These are phyloP conservation scores for Leptodontidium sp. DNA, from an alignment of 2,329 filamentous ascomycete species.

Conservation along the genomic window DNA sequence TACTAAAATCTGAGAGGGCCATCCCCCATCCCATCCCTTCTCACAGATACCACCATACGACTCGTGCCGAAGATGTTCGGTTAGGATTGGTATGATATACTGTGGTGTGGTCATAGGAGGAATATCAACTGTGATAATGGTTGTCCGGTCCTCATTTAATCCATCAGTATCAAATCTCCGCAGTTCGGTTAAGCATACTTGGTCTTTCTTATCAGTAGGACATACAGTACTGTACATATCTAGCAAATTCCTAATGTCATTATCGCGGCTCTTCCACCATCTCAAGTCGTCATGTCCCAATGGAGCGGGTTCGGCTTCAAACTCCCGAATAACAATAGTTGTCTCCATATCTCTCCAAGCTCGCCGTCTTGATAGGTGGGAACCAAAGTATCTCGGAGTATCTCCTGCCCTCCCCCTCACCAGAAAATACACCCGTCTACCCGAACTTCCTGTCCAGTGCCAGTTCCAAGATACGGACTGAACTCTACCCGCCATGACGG, in stretches of 20 bases:
- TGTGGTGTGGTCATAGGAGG: no score
- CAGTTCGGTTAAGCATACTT: neutral
- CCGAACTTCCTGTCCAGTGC: neutral
- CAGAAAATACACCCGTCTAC: constrained; percentile 12
- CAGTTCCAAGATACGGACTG: no score
- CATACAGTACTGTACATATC: neutral
- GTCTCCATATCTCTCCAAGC: neutral
- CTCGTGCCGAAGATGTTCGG: constrained; percentile 4
- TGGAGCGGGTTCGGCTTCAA: neutral
- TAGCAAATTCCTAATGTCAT: no score
- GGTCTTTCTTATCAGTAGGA: neutral
- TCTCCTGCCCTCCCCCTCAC: neutral
- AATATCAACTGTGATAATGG: neutral
- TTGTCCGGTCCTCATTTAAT: neutral
- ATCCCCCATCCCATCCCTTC: neutral
- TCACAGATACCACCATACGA: neutral
- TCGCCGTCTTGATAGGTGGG: constrained; percentile 1
- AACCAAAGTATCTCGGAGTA: constrained; percentile 14
- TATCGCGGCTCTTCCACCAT: no score
- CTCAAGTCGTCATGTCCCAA: no score
- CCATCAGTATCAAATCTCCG: neutral
- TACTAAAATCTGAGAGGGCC: neutral
- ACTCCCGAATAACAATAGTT: neutral
- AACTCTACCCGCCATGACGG: no score
- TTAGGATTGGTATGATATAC: neutral